Evolutionary conservation across 2,329 filamentous ascomycete species (phyloP).

Genomic region (Curvularia lunata): DNA sequence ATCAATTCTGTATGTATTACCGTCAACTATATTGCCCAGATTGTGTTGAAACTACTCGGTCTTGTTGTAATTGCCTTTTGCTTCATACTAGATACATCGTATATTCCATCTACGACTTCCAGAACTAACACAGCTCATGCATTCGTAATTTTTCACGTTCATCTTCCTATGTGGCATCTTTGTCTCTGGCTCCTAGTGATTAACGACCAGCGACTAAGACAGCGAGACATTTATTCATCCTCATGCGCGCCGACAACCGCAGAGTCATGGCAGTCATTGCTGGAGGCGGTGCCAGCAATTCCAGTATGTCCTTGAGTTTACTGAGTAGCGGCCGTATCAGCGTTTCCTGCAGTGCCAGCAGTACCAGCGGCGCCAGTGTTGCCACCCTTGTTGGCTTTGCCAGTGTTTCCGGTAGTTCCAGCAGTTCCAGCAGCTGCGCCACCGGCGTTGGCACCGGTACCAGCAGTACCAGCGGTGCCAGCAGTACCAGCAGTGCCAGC

Average conservation of each 20-base stretch:
- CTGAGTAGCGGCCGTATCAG: no score
- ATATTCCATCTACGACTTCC: no score
- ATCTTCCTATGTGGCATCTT: neutral
- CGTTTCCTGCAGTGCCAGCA: no score
- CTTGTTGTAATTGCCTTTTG: no score
- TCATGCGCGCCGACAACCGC: conserved; percentile 24
- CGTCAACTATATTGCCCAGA: neutral
- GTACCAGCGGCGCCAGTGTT: no score
- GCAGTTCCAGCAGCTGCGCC: neutral
- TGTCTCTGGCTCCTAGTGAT: neutral
- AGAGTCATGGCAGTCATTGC: conserved; percentile 5
- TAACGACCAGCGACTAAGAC: neutral
- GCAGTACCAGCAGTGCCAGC: neutral
- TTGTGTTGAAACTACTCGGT: neutral
- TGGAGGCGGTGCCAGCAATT: neutral
- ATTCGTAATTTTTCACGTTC: no score
- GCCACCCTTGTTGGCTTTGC: conserved; percentile 3
- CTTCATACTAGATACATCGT: no score
- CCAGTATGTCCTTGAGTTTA: no score
- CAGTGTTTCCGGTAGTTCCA: neutral
- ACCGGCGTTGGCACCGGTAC: neutral
- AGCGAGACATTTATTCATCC: conserved; percentile 18
- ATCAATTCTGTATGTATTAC: no score
- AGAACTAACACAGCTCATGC: no score
- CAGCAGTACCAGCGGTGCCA: conserved; percentile 6